Evolutionary conservation across 1,284 basidiomycete genomes (phyloP).

Genomic region (Cutaneotrichosporon mucoides): DNA sequence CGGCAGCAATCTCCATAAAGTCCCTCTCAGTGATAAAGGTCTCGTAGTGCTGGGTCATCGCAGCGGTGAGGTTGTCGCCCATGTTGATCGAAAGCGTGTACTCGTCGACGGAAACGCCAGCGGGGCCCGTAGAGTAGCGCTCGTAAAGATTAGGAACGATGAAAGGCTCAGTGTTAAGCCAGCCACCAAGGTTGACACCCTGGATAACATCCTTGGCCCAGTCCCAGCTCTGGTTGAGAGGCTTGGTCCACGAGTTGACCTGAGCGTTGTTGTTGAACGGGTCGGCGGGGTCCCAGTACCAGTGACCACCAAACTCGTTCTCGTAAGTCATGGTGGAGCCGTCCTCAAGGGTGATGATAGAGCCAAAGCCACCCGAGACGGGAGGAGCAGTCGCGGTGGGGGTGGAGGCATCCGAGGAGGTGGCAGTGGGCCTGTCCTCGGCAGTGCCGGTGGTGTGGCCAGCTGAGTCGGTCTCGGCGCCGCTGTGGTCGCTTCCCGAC

Average conservation of each 20-base stretch:
- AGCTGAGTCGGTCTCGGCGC: not conserved
- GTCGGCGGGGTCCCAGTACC: conserved; percentile 64
- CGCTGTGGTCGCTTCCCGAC: conserved; percentile 4
- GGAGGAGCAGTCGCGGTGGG: conserved; percentile 23
- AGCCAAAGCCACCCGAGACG: conserved; percentile 62
- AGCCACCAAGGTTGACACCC: conserved; percentile 85
- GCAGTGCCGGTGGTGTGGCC: conserved; percentile 1
- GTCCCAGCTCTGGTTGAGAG: conserved; percentile 75
- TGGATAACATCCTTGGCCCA: conserved; percentile 69
- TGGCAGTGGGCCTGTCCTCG: too few species aligned
- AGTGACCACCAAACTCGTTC: conserved; percentile 72
- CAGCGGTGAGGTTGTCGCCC: conserved; percentile 57
- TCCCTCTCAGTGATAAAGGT: conserved; percentile 70
- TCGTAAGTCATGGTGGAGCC: conserved; percentile 66
- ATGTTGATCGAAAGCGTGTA: conserved; percentile 64
- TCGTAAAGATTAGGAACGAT: conserved; percentile 77
- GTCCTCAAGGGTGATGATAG: conserved; percentile 60
- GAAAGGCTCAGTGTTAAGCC: conserved; percentile 80
- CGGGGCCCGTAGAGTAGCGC: conserved; percentile 58
- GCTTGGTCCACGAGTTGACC: conserved; percentile 63
- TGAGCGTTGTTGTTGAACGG: conserved; percentile 57
- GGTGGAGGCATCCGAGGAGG: too few species aligned
- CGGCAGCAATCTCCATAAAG: conserved; percentile 79
- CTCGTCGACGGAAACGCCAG: conserved; percentile 62
- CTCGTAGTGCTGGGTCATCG: conserved; percentile 69